Evolutionary conservation across 1,139 yeast species (phyloP), one percentile per base, ranked within the genome.

Genomic region (Scheffersomyces titani): DNA sequence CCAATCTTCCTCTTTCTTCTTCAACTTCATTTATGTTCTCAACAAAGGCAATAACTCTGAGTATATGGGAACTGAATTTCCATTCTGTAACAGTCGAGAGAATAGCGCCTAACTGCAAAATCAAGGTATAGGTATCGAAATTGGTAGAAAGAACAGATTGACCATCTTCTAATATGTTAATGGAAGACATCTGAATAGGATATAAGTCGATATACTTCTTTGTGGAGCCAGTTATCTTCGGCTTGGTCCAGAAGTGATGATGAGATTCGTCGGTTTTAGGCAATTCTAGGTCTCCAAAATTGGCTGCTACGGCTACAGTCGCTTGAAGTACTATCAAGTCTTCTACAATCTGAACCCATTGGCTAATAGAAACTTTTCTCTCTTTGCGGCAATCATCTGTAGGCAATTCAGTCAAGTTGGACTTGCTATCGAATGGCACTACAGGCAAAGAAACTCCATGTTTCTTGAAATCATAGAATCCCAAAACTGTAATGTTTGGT

Each of bases 151-250:
- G 70, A 1, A 91, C 87, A 18, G 90, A 84, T 57, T 85, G 84
- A 7, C 94, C 94, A 57, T 84, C 81, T 47, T 82, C 84, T 55
- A 86, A 84, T 53, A 83, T 81, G 57, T 89, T 84, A 54, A 88
- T 86, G 0, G 96, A 94, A 5, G 96, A 88, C 97, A 94, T 94
- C 67, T 94, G 99, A 64, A 94, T 92, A 0, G 99, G 99, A 70
- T 94, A 94, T 51, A 94, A 74, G 69, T 94, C 99, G 65, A 94
- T 92, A 62, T 76, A 88, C 58, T 82, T 81, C 59, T 80, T 82
- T 51, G 72, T 71, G 1, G 72, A 69, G 0, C 65, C 62, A 3
- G 61, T 58, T 2, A 20, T 57, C 54, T 51, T 52, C 48, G 44
- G 51, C 20, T 56, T 61, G 11, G 65, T 55, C 73, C 74, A 71